Base-by-base conservation (phyloP, 2,329 filamentous ascomycete species). In the Tolypocladium endophyticum region DNA sequence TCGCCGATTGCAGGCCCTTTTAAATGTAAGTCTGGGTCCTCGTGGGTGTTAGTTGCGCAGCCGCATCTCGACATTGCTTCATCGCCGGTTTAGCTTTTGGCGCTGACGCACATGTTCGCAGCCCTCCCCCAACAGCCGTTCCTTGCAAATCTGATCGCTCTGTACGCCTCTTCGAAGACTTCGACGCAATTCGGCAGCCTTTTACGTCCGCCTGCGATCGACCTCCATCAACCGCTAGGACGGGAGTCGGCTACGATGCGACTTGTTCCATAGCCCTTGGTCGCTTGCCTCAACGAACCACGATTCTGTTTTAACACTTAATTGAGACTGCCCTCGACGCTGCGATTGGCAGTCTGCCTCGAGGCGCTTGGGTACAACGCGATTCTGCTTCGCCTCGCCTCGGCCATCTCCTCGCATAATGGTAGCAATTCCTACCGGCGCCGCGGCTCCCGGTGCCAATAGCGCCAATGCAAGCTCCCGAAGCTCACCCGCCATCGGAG, bases 381-480 rank as follows among this genome's bases (percentile, higher is more conserved):
- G 56, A 56, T 57, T 36, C 41, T 36, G 52, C 56, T 56, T 58
- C 38, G 39, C 55, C 41, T 56, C 59, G 33, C 43, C 59, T 52
- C 54, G 59, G 43, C 28, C 39, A 35, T 60, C 43, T 58, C 39
- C 62, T 59, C 60, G 58, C 67, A 67, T 62, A 63, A 77, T 78
- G 74, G 76, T 74, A 60, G 72, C 76, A 61, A 72, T 71, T 54
- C 70, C 75, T 64, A 74, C 71, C 60, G 68, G 72, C 61, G 72
- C 70, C 56, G 73, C 69, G 53, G 70, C 69, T 53, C 67, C 67
- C 57, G 73, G 69, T 64, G 68, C 69, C 55, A 72, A 71, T 55
- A 80, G 77, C 67, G 72, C 76, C 62, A 79, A 78, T 72, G 74
- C 74, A 60, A 82, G 78, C 69, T 76, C 80, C 56, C 77, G 81